Base-by-base conservation (phyloP, 1,284 basidiomycete species). In the Ustilago bromivora region DNA sequence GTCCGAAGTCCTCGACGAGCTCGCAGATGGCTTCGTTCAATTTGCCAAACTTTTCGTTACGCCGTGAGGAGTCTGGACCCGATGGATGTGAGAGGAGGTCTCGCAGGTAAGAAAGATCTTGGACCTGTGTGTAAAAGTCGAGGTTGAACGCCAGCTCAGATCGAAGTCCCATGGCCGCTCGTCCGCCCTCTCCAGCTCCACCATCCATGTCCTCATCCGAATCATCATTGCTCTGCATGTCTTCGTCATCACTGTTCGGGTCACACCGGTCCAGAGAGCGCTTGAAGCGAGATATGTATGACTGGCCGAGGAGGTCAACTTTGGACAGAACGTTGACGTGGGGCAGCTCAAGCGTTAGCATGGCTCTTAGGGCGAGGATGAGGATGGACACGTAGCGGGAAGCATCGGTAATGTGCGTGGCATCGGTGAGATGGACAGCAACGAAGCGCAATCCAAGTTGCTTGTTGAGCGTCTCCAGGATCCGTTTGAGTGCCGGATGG, bases 261-360 rank as follows among this genome's bases (percentile, higher is more conserved):
- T 65, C 67, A 41, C 58, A 71, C 17, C 66, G 62, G 17, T 77
- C 75, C 6, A 77, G 52, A 1, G 66, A 64, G 2, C 64, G 59
- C 38, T 68, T 68, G 3, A 65, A 63, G 11, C 61, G 58, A 3
- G 73, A 64, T 43, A 66, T 69, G 41, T 64, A 71, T 10, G 63
- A 52, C 61, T 74, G 70, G 32, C 72, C 68, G 19, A 99, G 89
- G 28, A 98, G 88, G 87, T 99, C 97, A 61, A 99, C 90, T 87
- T 99, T 99, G 38, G 94, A 95, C 15, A 99, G 89, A 1, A 99
- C 96, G 83, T 99, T 99, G 87, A 99, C 89, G 86, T 98, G 97
- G 0, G 97, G 97, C 32, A 99, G 90, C 85, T 98, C 97, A 63
- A 99, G 90, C 84, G 97, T 95, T n/a, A 99, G 89, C 97, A 99